Conservation (phyloP, 495 filamentous ascomycete species). For the Letharia columbiana region DNA sequence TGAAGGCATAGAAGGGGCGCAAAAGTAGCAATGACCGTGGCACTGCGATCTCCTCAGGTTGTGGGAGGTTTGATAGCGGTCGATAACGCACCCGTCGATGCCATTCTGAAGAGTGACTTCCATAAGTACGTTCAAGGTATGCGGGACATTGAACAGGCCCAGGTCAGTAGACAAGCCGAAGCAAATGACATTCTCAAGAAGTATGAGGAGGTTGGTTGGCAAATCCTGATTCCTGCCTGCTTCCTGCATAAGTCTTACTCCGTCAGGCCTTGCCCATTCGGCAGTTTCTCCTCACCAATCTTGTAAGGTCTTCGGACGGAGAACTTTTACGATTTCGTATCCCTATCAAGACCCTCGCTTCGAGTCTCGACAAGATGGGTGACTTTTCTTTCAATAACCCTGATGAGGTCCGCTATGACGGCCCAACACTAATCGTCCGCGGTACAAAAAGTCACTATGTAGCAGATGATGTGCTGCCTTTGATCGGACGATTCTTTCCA, state of each 20-base stretch:
- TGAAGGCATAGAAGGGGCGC: slow-evolving; percentile 57
- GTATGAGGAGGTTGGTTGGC: slow-evolving; percentile 57
- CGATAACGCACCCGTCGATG: slow-evolving; percentile 88
- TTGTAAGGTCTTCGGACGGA: slow-evolving; percentile 46
- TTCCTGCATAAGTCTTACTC: background rate
- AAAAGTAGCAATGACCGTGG: slow-evolving; percentile 86
- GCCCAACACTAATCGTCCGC: slow-evolving; percentile 73
- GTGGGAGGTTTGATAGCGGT: slow-evolving; percentile 68
- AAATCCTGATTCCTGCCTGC: background rate
- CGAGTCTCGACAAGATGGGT: slow-evolving; percentile 56
- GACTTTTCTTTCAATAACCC: slow-evolving; percentile 78
- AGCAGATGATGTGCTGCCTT: slow-evolving; percentile 74
- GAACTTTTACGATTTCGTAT: slow-evolving; percentile 47
- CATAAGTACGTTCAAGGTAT: slow-evolving; percentile 76
- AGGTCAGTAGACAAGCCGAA: slow-evolving; percentile 58
- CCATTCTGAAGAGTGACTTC: slow-evolving; percentile 63
- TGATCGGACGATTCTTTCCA: slow-evolving; percentile 86
- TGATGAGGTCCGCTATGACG: slow-evolving; percentile 52
- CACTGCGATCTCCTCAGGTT: slow-evolving; percentile 56
- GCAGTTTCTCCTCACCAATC: slow-evolving; percentile 90
- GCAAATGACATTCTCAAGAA: slow-evolving; percentile 70
- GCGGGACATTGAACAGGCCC: slow-evolving; percentile 63
- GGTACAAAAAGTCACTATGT: slow-evolving; percentile 82
- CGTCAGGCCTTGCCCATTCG: slow-evolving; percentile 61
- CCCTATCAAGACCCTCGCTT: slow-evolving; percentile 49